Conservation (phyloP, 1,284 basidiomycete genomes). For the Rhizopogon hawkerae region DNA sequence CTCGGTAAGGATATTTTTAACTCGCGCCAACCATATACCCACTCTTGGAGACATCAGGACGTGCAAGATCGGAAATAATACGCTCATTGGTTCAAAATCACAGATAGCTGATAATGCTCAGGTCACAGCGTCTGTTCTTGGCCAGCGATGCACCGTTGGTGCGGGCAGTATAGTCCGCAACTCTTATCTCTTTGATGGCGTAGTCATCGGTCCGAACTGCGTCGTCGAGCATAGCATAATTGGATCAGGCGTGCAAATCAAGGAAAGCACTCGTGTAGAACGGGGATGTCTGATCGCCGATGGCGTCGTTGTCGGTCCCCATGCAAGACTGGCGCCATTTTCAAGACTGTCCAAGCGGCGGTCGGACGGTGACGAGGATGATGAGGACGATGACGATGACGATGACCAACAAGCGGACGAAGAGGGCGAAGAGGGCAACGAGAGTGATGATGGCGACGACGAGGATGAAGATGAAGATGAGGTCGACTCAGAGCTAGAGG, state of each 20-base stretch:
- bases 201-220: conserved; percentile 70
- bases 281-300: conserved; percentile 75
- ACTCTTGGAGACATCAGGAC: conserved; percentile 37
- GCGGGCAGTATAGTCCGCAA: conserved; percentile 53
- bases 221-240: conserved; percentile 72
- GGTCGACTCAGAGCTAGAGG: conserved; percentile 55
- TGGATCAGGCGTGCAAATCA: conserved; percentile 67
- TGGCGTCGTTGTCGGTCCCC: conserved; percentile 69
- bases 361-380: conserved; percentile 25
- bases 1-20: conserved; percentile 45
- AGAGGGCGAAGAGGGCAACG: conserved; percentile 21
- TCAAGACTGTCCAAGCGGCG: conserved; percentile 57
- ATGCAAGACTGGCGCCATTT: conserved; percentile 62
- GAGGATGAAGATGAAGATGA: conserved; percentile 27
- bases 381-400: conserved; percentile 24
- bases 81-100: conserved; percentile 70
- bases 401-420: conserved; percentile 9
- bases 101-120: conserved; percentile 56
- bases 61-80: conserved; percentile 76
- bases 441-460: conserved; percentile 31
- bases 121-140: conserved; percentile 68
- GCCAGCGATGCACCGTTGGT: conserved; percentile 64
- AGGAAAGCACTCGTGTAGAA: conserved; percentile 53
- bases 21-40: background rate
- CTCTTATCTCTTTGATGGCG: conserved; percentile 80